Conservation (phyloP, 148 eudicot species). For the Arbutus unedo region DNA sequence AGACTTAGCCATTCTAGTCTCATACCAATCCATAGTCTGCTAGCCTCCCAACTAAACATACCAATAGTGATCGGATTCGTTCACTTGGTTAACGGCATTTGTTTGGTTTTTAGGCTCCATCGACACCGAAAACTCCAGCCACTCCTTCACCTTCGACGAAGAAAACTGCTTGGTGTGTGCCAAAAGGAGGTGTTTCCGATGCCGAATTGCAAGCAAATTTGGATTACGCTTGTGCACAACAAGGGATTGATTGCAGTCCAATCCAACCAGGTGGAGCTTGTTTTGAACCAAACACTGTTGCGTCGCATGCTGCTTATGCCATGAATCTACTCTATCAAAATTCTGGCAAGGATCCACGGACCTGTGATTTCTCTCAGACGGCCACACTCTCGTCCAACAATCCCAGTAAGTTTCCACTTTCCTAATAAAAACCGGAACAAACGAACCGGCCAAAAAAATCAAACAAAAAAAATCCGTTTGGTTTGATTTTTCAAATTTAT, state of each 20-base stretch:
- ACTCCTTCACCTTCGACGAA: slow-evolving; percentile 38
- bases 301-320: slow-evolving; percentile 72
- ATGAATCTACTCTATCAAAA: slow-evolving; percentile 77
- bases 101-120: not conserved
- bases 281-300: slow-evolving; percentile 59
- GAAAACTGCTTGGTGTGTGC: slow-evolving; percentile 62
- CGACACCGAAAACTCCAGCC: slow-evolving; percentile 26
- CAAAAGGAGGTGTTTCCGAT: slow-evolving; percentile 63
- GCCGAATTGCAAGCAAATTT: slow-evolving; percentile 64
- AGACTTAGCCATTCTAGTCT: no score
- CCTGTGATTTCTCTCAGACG: slow-evolving; percentile 71
- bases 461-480: no score
- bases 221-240: slow-evolving; percentile 60
- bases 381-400: slow-evolving; percentile 56
- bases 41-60: not conserved
- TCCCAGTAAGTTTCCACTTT: slow-evolving; percentile 61
- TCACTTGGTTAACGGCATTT: not conserved
- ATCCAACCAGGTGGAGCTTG: slow-evolving; percentile 79
- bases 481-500: not conserved
- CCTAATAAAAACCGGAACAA: not conserved
- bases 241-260: slow-evolving; percentile 65
- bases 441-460: no score
- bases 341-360: slow-evolving; percentile 54
- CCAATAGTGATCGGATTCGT: no score
- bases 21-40: no score